Conservation (phyloP, 768 basidiomycete genomes). For the Tylopilus plumbeoviolaceoides region DNA sequence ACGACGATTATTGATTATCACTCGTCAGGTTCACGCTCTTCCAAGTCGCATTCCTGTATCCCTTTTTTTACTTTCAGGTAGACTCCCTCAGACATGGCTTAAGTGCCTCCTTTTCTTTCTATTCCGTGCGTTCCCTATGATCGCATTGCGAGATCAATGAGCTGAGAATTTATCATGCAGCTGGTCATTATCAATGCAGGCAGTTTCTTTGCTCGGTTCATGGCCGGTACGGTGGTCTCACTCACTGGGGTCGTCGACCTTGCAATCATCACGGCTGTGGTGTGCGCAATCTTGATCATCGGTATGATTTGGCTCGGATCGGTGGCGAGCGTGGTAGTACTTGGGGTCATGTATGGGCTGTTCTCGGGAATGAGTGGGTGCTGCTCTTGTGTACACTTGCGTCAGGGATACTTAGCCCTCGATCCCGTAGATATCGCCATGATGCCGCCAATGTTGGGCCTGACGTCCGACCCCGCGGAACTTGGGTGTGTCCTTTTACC, state of each 20-base stretch:
- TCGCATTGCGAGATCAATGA: not conserved
- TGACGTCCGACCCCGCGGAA: constrained; percentile 46
- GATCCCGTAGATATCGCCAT: constrained; percentile 31
- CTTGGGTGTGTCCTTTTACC: constrained; percentile 42
- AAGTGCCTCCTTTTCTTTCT: constrained; percentile 45
- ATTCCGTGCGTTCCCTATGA: constrained; percentile 36
- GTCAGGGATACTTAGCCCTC: not conserved
- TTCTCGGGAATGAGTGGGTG: constrained; percentile 44
- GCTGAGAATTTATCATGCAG: constrained; percentile 23
- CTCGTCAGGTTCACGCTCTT: constrained; percentile 24
- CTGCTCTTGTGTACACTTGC: not conserved
- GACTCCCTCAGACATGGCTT: constrained; percentile 50
- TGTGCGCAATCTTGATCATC: constrained; percentile 39
- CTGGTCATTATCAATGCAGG: constrained; percentile 51
- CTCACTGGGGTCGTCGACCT: constrained; percentile 44
- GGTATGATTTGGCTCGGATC: constrained; percentile 41
- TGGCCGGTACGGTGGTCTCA: constrained; percentile 38
- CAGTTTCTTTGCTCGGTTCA: constrained; percentile 44
- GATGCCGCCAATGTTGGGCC: constrained; percentile 42
- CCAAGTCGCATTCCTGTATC: constrained; percentile 43
- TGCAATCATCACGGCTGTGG: constrained; percentile 32
- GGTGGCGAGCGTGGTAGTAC: constrained; percentile 36
- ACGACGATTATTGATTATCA: not conserved
- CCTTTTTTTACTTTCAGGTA: constrained; percentile 57
- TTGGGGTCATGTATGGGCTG: constrained; percentile 45